Conservation (phyloP, 139 green algal genomes). For the Coccomyxa sp. region DNA sequence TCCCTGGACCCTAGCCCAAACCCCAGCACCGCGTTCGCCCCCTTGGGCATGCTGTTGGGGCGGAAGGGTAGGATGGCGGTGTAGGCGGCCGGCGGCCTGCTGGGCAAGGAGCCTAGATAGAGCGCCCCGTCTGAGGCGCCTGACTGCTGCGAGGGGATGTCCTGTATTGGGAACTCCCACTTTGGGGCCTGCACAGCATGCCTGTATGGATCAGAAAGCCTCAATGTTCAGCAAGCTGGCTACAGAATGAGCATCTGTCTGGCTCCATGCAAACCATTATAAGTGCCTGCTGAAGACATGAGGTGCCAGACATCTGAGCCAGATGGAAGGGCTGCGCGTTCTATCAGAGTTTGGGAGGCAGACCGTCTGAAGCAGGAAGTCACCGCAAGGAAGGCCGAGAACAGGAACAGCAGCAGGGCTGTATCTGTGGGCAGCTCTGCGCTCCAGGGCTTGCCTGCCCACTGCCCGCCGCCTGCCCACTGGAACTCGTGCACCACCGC, state of each 20-base stretch:
- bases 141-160: background rate
- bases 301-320: too few relatives aligned
- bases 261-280: too few relatives aligned
- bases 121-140: conserved; percentile 37
- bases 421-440: conserved; percentile 72
- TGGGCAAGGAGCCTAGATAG: conserved; percentile 52
- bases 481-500: conserved; percentile 49
- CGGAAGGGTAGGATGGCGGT: conserved; percentile 57
- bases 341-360: background rate
- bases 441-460: conserved; percentile 53
- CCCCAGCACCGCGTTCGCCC: conserved; percentile 21
- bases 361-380: background rate
- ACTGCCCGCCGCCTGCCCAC: conserved; percentile 57
- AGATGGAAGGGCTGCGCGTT: too few relatives aligned
- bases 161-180: conserved; percentile 11
- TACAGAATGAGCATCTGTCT: too few relatives aligned
- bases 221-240: too few relatives aligned
- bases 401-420: conserved; percentile 72
- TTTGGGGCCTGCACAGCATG: conserved; percentile 10
- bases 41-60: conserved; percentile 36
- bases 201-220: too few relatives aligned
- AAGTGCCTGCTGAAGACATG: too few relatives aligned
- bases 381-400: conserved; percentile 69
- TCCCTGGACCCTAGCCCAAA: conserved; percentile 32
- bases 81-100: conserved; percentile 39